Base-by-base conservation (phyloP, 106 monocot species). In the Dendrobium chrysotoxum region DNA sequence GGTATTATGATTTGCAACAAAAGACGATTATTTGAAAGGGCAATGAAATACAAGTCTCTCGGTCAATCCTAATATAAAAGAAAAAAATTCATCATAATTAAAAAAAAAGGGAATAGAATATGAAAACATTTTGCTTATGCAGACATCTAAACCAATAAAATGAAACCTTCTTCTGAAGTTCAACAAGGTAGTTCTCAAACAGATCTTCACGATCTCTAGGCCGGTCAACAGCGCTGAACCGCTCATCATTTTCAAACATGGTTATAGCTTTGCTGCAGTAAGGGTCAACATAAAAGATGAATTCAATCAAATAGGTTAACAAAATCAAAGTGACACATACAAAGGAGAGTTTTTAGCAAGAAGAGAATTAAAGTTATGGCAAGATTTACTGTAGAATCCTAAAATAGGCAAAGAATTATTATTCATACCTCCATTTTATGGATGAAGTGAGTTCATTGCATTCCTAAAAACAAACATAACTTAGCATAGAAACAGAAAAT, bases 231-330 rank as follows among this genome's bases (percentile, higher is more conserved):
- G 98, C 91, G 83, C 45, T 90, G 38, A 91, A 99, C 38, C 98
- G 80, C 80, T 90, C 95, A 89, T 99, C 98, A 81, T 85, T 83
- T 87, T 99, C 98, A 82, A 99, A 95, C 91, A 99, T 85, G 75
- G 79, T 83, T 21, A 93, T 78, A 16, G 91, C 98, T 88, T 99
- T 95, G 86, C 98, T 99, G 95, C 79, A 86, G 10, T 41, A 7
- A 20, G 7, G 4, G 40, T 35, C 4, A 42, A 74, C 7, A 41
- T 8, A 40, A 74, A 65, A 42, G 40, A 41, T 42, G n/a, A 74
- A 41, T 42, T 74, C 38, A 74, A 7, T 40, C 20, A 40, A 42
- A 40, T 41, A 40, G 21, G n/a, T 8, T 40, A 74, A 54, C 39
- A 58, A 38, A 5, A 78, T 3, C 38, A 28, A 55, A 40, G 6